Conservation (phyloP, 495 filamentous ascomycete genomes). For the Evansstolkia leycettana region DNA sequence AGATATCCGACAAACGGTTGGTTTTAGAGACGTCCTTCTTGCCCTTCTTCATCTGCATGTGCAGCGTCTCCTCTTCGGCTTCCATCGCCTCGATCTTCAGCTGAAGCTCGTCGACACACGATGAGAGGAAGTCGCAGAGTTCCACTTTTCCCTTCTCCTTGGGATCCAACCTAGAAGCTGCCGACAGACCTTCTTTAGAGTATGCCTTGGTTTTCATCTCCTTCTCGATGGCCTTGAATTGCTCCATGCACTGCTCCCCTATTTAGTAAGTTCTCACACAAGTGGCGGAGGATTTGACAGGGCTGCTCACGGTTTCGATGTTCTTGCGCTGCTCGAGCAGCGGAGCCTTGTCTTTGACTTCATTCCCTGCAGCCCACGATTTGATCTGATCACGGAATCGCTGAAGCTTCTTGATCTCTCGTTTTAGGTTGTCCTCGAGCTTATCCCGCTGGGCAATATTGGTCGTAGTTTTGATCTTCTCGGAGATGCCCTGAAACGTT, state of each 20-base stretch:
- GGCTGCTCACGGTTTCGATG: slow-evolving; percentile 72
- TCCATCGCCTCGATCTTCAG: slow-evolving; percentile 85
- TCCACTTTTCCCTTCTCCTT: slow-evolving; percentile 90
- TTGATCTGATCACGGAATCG: slow-evolving; percentile 97
- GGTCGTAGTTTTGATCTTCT: slow-evolving; percentile 82
- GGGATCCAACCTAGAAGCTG: slow-evolving; percentile 84
- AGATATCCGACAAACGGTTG: slow-evolving; percentile 77
- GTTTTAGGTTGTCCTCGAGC: slow-evolving; percentile 91
- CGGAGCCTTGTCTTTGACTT: slow-evolving; percentile 97
- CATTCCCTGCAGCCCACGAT: slow-evolving; percentile 91
- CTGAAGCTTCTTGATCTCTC: slow-evolving; percentile 99
- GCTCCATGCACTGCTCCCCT: slow-evolving; percentile 84
- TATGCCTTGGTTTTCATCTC: slow-evolving; percentile 99
- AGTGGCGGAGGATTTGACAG: background rate
- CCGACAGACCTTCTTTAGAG: slow-evolving; percentile 90
- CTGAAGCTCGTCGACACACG: slow-evolving; percentile 87
- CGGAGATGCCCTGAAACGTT: slow-evolving; percentile 84
- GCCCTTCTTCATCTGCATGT: slow-evolving; percentile 84
- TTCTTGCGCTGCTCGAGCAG: slow-evolving; percentile 83
- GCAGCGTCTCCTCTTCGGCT: slow-evolving; percentile 77
- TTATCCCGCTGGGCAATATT: slow-evolving; percentile 97
- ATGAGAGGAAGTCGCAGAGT: slow-evolving; percentile 66
- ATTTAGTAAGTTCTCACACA: slow-evolving; percentile 9
- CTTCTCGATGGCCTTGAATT: slow-evolving; percentile 99
- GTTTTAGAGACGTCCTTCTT: slow-evolving; percentile 75